Evolutionary conservation across 1,139 yeast genomes (phyloP), one percentile per base, ranked within the genome.

Genomic region (Waltiozyma sp.): DNA sequence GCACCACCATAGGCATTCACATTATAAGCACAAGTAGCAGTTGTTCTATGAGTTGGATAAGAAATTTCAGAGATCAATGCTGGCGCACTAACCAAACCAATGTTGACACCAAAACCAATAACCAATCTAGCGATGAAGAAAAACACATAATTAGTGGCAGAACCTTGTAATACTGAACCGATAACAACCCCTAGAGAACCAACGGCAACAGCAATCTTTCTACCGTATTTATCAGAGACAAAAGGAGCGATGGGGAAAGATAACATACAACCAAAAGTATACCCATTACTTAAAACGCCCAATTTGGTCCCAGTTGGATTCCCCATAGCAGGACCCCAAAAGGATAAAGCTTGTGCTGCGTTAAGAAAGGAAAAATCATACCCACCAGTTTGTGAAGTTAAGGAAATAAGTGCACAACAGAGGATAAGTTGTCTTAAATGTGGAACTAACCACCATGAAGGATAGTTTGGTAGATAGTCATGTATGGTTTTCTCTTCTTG

Each of bases 321-420:
- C 38, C 66, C 66, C 62, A 72, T 61, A 41, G 58, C 51, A 14
- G 40, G 40, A 23, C 44, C 40, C 73, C 74, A 70, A 14, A 48
- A 38, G 0, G 47, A 44, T 39, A 73, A 55, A 10, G 72, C 59
- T 51, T 73, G 77, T 37, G 74, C 58, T 38, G 75, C 75, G 52
- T 73, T 74, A 57, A 73, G 57, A 64, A 73, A 60, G 6, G 73
- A 67, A 19, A 75, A 73, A 58, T 74, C 79, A 48, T 64, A 73
- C 10, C 79, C 77, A 43, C 61, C 64, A 47, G 66, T 69, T 23
- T 75, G 67, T 19, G 74, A 65, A 21, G 72, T 58, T 37, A 73
- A 53, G 35, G 74, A 61, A 37, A 70, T 62, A 21, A 67, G 10
- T 3, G 14, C 11, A 14, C 16, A 14, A 4, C 9, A 14, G 9